Conservation (phyloP, 2,329 filamentous ascomycete species). For the Trematosphaeria pertusa region DNA sequence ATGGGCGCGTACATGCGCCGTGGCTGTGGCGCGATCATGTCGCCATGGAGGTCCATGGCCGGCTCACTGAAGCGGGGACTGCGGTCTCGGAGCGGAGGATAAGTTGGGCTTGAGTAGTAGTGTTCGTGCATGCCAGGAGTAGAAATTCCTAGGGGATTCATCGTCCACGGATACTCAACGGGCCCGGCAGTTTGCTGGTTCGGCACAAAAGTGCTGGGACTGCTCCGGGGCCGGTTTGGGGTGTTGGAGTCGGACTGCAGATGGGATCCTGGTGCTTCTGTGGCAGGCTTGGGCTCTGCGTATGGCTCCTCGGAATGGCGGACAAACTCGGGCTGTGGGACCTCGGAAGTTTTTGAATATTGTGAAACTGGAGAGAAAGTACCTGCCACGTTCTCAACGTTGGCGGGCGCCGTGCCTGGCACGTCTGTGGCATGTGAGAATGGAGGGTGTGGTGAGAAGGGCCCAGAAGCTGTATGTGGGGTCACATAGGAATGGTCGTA, state of each 20-base stretch:
- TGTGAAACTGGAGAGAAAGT: constrained; percentile 40
- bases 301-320: constrained; percentile 30
- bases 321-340: constrained; percentile 23
- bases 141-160: constrained; percentile 51
- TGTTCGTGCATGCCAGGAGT: constrained; percentile 33
- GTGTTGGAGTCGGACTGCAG: constrained; percentile 25
- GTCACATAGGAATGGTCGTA: constrained; percentile 42
- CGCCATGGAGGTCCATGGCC: constrained; percentile 33
- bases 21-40: constrained; percentile 47
- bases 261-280: constrained; percentile 18
- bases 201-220: constrained; percentile 52
- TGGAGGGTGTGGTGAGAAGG: constrained; percentile 28
- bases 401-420: constrained; percentile 24
- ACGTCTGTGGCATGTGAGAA: constrained; percentile 32
- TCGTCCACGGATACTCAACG: constrained; percentile 47
- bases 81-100: constrained; percentile 35
- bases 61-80: constrained; percentile 44
- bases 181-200: constrained; percentile 27
- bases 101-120: constrained; percentile 33
- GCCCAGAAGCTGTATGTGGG: constrained; percentile 38
- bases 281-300: no score
- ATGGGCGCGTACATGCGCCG: constrained; percentile 53
- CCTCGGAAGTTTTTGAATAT: constrained; percentile 35
- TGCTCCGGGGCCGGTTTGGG: constrained; percentile 50
- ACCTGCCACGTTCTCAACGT: constrained; percentile 28